Evolutionary conservation across 2,329 filamentous ascomycete genomes (phyloP).

Genomic region (Diaporthe australafricana): DNA sequence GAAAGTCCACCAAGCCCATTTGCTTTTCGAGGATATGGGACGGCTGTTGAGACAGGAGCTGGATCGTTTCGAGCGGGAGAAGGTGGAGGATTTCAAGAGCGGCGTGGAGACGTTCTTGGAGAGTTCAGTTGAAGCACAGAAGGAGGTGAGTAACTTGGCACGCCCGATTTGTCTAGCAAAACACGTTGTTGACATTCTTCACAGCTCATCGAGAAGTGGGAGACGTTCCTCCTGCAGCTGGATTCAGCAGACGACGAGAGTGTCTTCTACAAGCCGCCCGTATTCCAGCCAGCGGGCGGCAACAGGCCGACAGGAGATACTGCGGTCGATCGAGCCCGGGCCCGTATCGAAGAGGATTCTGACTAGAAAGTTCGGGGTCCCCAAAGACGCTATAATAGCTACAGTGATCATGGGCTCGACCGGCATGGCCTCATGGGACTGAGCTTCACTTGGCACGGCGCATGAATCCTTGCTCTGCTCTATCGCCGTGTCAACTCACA

Average conservation of each 20-base stretch:
- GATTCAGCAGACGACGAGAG: conserved; percentile 91
- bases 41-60: conserved; percentile 90
- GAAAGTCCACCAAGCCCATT: conserved; percentile 87
- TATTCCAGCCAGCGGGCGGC: conserved; percentile 57
- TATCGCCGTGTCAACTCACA: not conserved
- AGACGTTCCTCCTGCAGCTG: conserved; percentile 96
- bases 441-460: conserved; percentile 45
- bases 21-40: conserved; percentile 98
- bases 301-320: conserved; percentile 66
- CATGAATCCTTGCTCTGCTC: not conserved
- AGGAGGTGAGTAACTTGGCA: conserved; percentile 76
- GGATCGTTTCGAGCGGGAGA: conserved; percentile 94
- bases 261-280: conserved; percentile 73
- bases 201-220: conserved; percentile 88
- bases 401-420: conserved; percentile 33
- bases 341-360: conserved; percentile 70
- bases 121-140: conserved; percentile 96
- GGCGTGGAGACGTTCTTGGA: conserved; percentile 98
- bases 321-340: conserved; percentile 69
- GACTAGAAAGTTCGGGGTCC: conserved; percentile 55
- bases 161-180: not conserved
- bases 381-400: conserved; percentile 43
- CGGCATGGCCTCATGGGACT: conserved; percentile 34
- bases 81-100: conserved; percentile 99
- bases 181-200: conserved; percentile 42